Percentiles rank a stretch among this genome's conserved stretches.
Conservation (phyloP, 2,329 filamentous ascomycete species). For the Epichloe coenophiala region DNA sequence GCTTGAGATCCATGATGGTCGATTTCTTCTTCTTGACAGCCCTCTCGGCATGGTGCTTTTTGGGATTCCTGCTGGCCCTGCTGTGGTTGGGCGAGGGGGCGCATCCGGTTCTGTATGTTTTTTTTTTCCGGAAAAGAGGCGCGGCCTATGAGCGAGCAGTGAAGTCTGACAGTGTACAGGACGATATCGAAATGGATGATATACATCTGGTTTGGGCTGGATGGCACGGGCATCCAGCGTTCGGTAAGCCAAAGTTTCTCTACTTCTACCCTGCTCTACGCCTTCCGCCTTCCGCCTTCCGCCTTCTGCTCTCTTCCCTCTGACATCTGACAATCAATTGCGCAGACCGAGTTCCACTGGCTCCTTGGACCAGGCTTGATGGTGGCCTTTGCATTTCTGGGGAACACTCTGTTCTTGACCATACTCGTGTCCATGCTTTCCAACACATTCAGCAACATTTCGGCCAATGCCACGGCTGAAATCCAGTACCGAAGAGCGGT, state of each 20-base stretch:
- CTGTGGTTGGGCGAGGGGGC: slow-evolving; percentile 57
- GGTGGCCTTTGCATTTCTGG: slow-evolving; percentile 73
- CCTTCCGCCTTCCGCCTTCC: too few relatives aligned
- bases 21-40: slow-evolving; percentile 69
- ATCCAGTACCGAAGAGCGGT: slow-evolving; percentile 73
- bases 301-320: neutral
- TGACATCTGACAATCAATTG: neutral
- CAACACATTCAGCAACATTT: slow-evolving; percentile 71
- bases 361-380: slow-evolving; percentile 68
- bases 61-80: slow-evolving; percentile 66
- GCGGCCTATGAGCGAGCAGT: neutral
- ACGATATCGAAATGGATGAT: slow-evolving; percentile 85
- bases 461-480: slow-evolving; percentile 64
- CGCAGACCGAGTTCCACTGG: slow-evolving; percentile 57
- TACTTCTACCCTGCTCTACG: neutral
- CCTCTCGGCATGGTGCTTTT: slow-evolving; percentile 73
- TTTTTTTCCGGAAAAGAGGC: neutral
- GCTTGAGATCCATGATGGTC: slow-evolving; percentile 70
- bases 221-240: slow-evolving; percentile 50
- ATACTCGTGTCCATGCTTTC: slow-evolving; percentile 78
- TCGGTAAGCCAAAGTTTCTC: slow-evolving; percentile 26
- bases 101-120: slow-evolving; percentile 40
- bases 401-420: slow-evolving; percentile 79
- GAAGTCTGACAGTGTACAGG: slow-evolving; percentile 14
- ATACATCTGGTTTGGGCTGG: slow-evolving; percentile 84